Evolutionary conservation across 768 basidiomycete genomes (phyloP).

Genomic region (Psilocybe cyanescens): DNA sequence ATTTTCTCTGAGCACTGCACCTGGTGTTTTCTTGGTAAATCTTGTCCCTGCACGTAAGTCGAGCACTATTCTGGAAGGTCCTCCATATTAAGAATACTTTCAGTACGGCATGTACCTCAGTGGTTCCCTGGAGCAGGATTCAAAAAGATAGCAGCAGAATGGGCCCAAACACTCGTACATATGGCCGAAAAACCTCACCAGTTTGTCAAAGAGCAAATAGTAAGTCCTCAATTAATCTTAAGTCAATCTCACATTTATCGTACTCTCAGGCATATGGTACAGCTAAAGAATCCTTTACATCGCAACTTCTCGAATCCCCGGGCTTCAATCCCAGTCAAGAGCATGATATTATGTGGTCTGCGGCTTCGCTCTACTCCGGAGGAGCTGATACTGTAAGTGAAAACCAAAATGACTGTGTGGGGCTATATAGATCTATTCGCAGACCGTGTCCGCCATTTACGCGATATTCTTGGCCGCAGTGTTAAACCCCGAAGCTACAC

Average conservation of each 20-base stretch:
- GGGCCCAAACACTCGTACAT: constrained; percentile 42
- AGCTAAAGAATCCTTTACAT: constrained; percentile 38
- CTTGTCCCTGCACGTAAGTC: constrained; percentile 47
- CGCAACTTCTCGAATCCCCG: constrained; percentile 34
- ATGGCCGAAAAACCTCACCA: constrained; percentile 51
- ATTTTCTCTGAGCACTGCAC: constrained; percentile 43
- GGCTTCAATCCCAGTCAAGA: constrained; percentile 34
- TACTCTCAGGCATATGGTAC: constrained; percentile 27
- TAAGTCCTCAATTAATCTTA: constrained; percentile 23
- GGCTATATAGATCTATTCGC: neutral
- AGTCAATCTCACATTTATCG: neutral
- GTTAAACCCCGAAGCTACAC: constrained; percentile 39
- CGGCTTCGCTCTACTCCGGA: constrained; percentile 52
- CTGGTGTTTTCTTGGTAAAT: constrained; percentile 51
- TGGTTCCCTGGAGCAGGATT: constrained; percentile 66
- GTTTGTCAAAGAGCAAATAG: constrained; percentile 49
- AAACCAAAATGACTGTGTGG: neutral
- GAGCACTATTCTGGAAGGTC: neutral
- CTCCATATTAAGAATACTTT: neutral
- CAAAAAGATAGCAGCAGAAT: constrained; percentile 48
- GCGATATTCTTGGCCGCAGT: constrained; percentile 45
- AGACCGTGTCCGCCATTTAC: constrained; percentile 43
- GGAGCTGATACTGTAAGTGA: constrained; percentile 43
- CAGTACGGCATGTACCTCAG: constrained; percentile 51
- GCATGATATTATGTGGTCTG: constrained; percentile 45